These are phyloP conservation scores for Hortaea werneckii DNA, from an alignment of 2,329 filamentous ascomycete genomes.

Conservation along the genomic window DNA sequence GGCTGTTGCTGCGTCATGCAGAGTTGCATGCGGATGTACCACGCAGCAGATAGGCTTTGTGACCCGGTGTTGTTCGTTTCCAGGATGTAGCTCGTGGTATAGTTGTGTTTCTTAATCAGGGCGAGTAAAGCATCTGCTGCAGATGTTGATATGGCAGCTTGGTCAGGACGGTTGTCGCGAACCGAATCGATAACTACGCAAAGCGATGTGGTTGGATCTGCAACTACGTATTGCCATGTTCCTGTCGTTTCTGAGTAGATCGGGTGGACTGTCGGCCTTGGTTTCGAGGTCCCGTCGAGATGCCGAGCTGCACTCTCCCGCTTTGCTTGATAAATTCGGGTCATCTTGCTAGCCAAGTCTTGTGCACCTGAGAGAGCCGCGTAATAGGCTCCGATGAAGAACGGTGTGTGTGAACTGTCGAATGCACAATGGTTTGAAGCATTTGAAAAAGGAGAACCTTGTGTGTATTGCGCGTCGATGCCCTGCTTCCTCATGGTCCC, in stretches of 20 bases:
- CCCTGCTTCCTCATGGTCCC: no score
- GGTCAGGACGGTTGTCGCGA: constrained; percentile 44
- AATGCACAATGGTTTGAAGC: no score
- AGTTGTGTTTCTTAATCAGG: constrained; percentile 34
- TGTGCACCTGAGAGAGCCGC: no score
- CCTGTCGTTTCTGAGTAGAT: constrained; percentile 34
- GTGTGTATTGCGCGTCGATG: no score
- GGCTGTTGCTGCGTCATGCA: no score
- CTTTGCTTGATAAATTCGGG: no score
- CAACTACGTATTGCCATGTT: constrained; percentile 53
- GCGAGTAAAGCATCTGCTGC: constrained; percentile 45
- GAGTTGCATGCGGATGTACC: constrained; percentile 36
- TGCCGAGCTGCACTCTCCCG: no score
- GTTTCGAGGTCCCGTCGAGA: no score
- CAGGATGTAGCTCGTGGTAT: constrained; percentile 43
- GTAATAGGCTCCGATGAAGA: no score
- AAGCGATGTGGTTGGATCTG: constrained; percentile 38
- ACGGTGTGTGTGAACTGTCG: no score
- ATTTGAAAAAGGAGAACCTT: no score
- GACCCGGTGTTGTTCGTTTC: constrained; percentile 52
- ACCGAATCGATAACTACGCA: constrained; percentile 55
- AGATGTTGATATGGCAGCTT: constrained; percentile 36
- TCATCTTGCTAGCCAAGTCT: no score
- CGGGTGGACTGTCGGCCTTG: constrained; percentile 19
- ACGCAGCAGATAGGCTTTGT: constrained; percentile 50